Conservation (phyloP, 345 rosid species). For the Ailanthus altissimus region DNA sequence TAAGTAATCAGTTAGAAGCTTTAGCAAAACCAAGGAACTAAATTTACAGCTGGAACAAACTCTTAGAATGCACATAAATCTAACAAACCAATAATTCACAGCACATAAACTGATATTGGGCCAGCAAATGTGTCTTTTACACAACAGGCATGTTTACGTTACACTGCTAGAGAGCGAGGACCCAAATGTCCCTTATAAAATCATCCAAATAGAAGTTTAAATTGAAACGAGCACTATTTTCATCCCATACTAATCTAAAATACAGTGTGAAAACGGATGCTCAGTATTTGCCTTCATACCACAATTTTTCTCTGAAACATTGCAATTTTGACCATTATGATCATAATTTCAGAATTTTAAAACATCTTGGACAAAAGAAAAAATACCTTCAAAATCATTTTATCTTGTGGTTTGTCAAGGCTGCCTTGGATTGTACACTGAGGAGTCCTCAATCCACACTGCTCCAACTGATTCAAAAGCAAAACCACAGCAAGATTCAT, state of each 20-base stretch:
- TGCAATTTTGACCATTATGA: neutral
- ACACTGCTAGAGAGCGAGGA: neutral
- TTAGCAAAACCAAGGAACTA: neutral
- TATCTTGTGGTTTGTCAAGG: constrained; percentile 63
- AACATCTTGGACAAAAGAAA: constrained; percentile 1
- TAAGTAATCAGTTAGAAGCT: neutral
- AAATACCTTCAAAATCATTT: constrained; percentile 47
- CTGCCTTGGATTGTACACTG: constrained; percentile 90
- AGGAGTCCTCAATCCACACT: constrained; percentile 79
- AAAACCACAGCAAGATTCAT: constrained; percentile 8
- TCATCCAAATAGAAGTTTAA: neutral
- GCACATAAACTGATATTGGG: neutral
- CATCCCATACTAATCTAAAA: neutral
- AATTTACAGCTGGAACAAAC: neutral
- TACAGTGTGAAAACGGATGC: neutral
- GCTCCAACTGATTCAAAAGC: constrained; percentile 59
- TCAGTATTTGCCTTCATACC: neutral
- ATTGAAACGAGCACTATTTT: neutral
- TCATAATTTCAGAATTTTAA: neutral
- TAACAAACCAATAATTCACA: neutral
- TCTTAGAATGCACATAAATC: neutral
- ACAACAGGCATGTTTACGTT: neutral
- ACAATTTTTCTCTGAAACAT: neutral
- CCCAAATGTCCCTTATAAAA: neutral
- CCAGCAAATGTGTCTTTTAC: neutral